Evolutionary conservation across 345 rosid genomes (phyloP), one percentile per base, ranked within the genome.

Genomic region (Rhodomyrtus tomentosa): DNA sequence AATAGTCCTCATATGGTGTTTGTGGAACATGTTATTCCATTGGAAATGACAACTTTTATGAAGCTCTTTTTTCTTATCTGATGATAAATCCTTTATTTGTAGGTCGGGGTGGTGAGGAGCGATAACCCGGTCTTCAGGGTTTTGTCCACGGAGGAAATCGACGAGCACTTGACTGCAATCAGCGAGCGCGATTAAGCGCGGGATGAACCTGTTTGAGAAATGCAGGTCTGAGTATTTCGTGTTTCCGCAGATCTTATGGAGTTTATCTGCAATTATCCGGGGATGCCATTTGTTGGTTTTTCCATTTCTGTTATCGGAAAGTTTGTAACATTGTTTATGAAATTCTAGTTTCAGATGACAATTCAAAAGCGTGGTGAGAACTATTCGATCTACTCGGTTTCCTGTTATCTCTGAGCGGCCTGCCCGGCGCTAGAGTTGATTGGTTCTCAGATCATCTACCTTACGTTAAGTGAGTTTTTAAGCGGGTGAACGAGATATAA

Each of bases 31-130:
- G 76, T 32, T 68, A 3, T 32, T 32, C 45, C 76, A 68, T 68
- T 36, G 45, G 42, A 68, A 68, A 68, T 16, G 76, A 32, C 13
- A 32, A 8, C 20, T 62, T 4, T 68, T 38, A 68, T 68, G 24
- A 38, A 68, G 12, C 42, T 68, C 76, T 32, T 32, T 36, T 68
- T 36, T 68, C 16, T 7, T 4, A 32, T 32, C 3, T 25, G 85
- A 50, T 24, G 68, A 32, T 22, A 81, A 72, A 24, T 45, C 59
- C 4, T 45, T 45, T 29, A 3, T 80, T 36, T 74, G 49, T 84
- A 91, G 95, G 95, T 93, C 36, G 95, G 95, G 80, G 95, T 93
- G 55, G 95, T 93, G 83, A 88, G 93, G 84, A 85, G 87, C n/a
- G 93, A 90, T 54, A 84, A 90, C 85, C 90, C 87, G 8, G 85